These are phyloP conservation scores for Phaeophleospora eucalypticola DNA, from an alignment of 2,329 filamentous ascomycete species.

Conservation along the genomic window DNA sequence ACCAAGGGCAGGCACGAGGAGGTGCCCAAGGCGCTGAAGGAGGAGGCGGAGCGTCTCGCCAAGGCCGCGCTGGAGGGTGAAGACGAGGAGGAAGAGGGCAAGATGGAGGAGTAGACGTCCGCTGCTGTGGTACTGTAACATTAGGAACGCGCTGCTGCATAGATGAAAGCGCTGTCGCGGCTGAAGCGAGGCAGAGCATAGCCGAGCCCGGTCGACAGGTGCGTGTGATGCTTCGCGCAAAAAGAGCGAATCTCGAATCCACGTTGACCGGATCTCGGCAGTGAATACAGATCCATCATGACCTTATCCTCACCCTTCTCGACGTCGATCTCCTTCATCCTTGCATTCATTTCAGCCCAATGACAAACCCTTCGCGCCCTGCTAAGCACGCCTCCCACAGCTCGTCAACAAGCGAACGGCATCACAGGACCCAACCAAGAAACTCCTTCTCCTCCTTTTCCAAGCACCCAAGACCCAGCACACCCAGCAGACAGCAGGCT, in stretches of 20 bases:
- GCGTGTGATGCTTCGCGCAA: background rate
- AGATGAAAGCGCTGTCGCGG: conserved; percentile 3
- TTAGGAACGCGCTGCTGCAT: conserved; percentile 17
- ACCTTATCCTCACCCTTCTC: background rate
- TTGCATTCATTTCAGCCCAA: background rate
- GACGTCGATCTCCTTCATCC: too few species aligned
- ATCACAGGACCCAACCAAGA: background rate
- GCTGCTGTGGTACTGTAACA: conserved; percentile 16
- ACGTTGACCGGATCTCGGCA: background rate
- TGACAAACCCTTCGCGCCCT: background rate
- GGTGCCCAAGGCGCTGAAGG: conserved; percentile 82
- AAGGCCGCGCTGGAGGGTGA: conserved; percentile 86
- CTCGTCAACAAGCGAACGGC: background rate
- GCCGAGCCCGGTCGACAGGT: background rate
- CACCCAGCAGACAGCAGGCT: too few species aligned
- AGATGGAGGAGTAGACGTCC: conserved; percentile 23
- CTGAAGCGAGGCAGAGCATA: background rate
- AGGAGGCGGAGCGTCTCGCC: conserved; percentile 89
- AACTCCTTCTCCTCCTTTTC: background rate
- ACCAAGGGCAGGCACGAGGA: conserved; percentile 91
- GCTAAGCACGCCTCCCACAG: background rate
- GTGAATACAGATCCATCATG: background rate
- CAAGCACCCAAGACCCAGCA: background rate
- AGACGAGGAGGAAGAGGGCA: conserved; percentile 56
- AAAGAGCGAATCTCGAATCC: background rate